A percentile compares a stretch with the other conserved stretches of the same genome.
Evolutionary conservation across 148 eudicot genomes (phyloP).

Genomic region (Bassia scoparia): DNA sequence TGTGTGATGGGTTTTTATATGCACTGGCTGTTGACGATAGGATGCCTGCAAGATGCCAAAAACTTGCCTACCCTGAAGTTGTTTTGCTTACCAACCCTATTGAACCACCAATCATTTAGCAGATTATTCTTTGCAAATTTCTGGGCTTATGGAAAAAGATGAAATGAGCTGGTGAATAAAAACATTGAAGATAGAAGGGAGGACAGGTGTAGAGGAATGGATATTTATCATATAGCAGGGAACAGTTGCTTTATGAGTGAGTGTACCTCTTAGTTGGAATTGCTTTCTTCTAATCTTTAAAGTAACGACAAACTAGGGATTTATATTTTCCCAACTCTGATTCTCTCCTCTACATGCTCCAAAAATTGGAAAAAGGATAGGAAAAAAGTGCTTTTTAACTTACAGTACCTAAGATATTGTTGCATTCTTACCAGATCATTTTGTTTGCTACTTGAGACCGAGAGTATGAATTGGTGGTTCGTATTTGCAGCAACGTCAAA

Average conservation of each 20-base stretch:
- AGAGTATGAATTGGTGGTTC: conserved; percentile 12
- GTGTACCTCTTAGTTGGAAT: background rate
- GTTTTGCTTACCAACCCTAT: conserved; percentile 71
- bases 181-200: too few species aligned
- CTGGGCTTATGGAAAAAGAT: background rate
- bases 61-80: conserved; percentile 82
- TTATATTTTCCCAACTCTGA: too few species aligned
- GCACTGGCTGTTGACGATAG: conserved; percentile 86
- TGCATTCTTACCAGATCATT: background rate
- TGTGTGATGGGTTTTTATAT: too few species aligned
- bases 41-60: conserved; percentile 62
- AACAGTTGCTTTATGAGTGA: background rate
- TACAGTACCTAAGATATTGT: background rate
- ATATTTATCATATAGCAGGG: background rate
- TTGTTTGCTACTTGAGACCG: conserved; percentile 1
- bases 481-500: conserved; percentile 69
- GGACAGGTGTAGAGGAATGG: too few species aligned
- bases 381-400: background rate
- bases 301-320: background rate
- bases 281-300: background rate
- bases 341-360: background rate
- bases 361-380: background rate
- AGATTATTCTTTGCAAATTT: too few species aligned
- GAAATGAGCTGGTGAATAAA: background rate
- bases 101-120: too few species aligned